Base-by-base conservation (phyloP, 257 asterid genomes). In the Nicotiana otophora region DNA sequence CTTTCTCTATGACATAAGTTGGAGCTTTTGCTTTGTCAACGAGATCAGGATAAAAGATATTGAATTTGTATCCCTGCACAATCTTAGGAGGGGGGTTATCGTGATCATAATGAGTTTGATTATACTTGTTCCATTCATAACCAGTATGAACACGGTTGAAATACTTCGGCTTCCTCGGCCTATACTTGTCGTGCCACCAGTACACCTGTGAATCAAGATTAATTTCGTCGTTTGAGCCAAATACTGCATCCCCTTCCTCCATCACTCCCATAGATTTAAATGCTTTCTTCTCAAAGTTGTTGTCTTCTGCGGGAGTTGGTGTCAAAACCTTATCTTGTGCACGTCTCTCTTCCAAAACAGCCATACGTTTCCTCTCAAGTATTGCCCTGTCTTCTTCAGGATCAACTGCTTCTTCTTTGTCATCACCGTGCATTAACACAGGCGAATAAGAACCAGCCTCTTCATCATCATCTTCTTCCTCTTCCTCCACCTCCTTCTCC, bases 151-250 rank as follows among this genome's bases (percentile, higher is more conserved):
- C 99, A 11, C 97, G 97, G 72, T 91, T 95, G 54, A 95, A 93
- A 84, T 95, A 92, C 82, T 93, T 93, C 0, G 98, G 98, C 86
- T 91, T 95, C 78, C 98, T 90, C 31, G 97, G 98, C 5, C 98
- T 94, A 83, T 91, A 93, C 85, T 93, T 92, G 84, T 93, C 97
- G 76, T 93, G 98, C 97, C 97, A 96, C 99, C 99, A 96, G 84
- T 96, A 96, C 34, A 94, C 99, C 99, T 70, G 85, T 51, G 86
- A 75, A 84, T 63, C 98, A 51, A 96, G 91, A 83, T 89, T 96
- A 54, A 96, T 90, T 88, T 96, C 99, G 28, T 92, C 91, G n/a
- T 78, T 90, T 57, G 96, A 86, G 83, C 99, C 99, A 88, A 94
- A 96, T 19, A 94, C 88, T 67, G 87, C 95, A 88, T 96, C 99